Conservation (phyloP, 106 monocot genomes). For the Dendrobium chrysotoxum region DNA sequence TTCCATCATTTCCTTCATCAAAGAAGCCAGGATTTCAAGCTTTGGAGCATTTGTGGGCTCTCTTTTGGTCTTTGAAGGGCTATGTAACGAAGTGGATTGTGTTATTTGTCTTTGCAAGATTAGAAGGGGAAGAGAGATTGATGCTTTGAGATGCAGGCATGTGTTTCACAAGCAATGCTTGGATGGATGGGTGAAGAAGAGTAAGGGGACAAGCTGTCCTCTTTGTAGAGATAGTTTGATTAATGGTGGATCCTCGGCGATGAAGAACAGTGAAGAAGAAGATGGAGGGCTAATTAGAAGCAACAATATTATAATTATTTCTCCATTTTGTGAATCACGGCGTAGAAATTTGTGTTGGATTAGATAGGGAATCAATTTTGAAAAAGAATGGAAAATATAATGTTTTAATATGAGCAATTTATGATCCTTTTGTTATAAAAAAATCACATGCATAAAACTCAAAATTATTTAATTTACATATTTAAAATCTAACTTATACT, state of each 20-base stretch:
- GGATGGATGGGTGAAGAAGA: not conserved
- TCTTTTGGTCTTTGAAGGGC: not conserved
- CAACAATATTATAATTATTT: not conserved
- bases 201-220: not conserved
- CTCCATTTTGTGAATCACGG: not conserved
- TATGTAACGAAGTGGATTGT: not conserved
- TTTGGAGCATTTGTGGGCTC: not conserved
- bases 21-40: not conserved
- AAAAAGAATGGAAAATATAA: too few relatives aligned
- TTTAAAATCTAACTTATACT: too few relatives aligned
- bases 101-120: conserved; percentile 5
- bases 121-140: not conserved
- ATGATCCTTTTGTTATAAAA: too few relatives aligned
- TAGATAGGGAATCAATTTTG: not conserved
- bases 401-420: too few relatives aligned
- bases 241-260: not conserved
- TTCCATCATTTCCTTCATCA: not conserved
- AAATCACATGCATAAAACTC: too few relatives aligned
- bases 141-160: conserved; percentile 2
- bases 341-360: conserved; percentile 1
- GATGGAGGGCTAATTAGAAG: not conserved
- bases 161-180: conserved; percentile 6
- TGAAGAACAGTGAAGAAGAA: not conserved
- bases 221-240: not conserved
- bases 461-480: too few relatives aligned